A percentile compares a stretch with the other conserved stretches of the same genome.
Conservation (phyloP, 129 eudicot genomes). For the Oenanthe sinensis region DNA sequence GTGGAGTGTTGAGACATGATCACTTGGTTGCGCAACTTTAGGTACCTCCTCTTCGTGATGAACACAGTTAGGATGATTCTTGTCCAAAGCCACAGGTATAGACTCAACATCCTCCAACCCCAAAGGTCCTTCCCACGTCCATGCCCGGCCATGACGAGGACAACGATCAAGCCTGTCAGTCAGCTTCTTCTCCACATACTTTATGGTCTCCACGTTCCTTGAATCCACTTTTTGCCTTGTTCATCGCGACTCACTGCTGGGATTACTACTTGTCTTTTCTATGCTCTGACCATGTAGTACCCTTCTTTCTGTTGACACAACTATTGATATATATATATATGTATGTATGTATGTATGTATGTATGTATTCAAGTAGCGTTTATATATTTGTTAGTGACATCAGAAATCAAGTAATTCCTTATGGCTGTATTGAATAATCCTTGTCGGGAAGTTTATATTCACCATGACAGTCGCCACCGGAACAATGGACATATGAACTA, state of each 20-base stretch:
- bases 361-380: too few relatives aligned
- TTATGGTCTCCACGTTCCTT: conserved; percentile 39
- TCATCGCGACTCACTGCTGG: conserved; percentile 45
- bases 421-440: too few relatives aligned
- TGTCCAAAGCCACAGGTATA: conserved; percentile 50
- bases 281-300: conserved; percentile 14
- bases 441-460: too few relatives aligned
- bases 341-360: too few relatives aligned
- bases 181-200: conserved; percentile 50
- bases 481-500: too few relatives aligned
- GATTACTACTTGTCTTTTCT: conserved; percentile 29
- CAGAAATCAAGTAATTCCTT: too few relatives aligned
- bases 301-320: not conserved
- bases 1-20: conserved; percentile 47
- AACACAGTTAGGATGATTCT: conserved; percentile 62
- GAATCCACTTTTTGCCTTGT: conserved; percentile 36
- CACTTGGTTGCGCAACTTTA: conserved; percentile 43
- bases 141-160: conserved; percentile 52
- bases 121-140: conserved; percentile 92
- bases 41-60: conserved; percentile 57
- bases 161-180: conserved; percentile 60
- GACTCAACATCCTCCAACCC: conserved; percentile 28
- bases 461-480: too few relatives aligned
- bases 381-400: too few relatives aligned
- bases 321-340: too few relatives aligned